Evolutionary conservation across 1,139 yeast species (phyloP).

Genomic region (Debaryomyces psychrophilus): DNA sequence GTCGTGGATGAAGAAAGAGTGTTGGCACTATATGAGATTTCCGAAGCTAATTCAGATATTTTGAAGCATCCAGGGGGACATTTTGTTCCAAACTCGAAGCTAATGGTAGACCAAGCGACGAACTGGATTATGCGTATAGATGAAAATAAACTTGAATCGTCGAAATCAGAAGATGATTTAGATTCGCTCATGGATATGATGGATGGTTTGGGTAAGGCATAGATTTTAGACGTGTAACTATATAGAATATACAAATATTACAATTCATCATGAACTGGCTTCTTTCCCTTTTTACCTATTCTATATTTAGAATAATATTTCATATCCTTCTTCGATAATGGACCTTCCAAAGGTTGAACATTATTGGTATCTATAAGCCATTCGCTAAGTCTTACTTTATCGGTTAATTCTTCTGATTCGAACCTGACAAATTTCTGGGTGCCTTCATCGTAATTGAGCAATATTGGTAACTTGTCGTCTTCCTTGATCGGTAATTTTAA

Average conservation of each 20-base stretch:
- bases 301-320: constrained; percentile 36
- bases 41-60: constrained; percentile 48
- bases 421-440: constrained; percentile 26
- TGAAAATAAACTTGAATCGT: constrained; percentile 17
- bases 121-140: constrained; percentile 50
- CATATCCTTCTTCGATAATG: constrained; percentile 38
- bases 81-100: constrained; percentile 75
- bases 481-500: constrained; percentile 25
- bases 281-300: constrained; percentile 29
- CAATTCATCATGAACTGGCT: constrained; percentile 41
- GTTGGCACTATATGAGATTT: constrained; percentile 56
- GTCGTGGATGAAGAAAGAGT: constrained; percentile 79
- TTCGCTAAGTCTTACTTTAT: constrained; percentile 35
- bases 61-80: constrained; percentile 85
- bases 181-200: constrained; percentile 42
- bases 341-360: constrained; percentile 41
- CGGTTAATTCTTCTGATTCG: constrained; percentile 28
- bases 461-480: constrained; percentile 30
- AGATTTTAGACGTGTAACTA: constrained; percentile 8
- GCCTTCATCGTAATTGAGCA: constrained; percentile 32
- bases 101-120: constrained; percentile 58
- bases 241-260: constrained; percentile 16
- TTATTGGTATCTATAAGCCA: constrained; percentile 39
- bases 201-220: constrained; percentile 25
- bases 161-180: constrained; percentile 28